Conservation (phyloP, 2,329 filamentous ascomycete genomes). For the Fusarium coicis region DNA sequence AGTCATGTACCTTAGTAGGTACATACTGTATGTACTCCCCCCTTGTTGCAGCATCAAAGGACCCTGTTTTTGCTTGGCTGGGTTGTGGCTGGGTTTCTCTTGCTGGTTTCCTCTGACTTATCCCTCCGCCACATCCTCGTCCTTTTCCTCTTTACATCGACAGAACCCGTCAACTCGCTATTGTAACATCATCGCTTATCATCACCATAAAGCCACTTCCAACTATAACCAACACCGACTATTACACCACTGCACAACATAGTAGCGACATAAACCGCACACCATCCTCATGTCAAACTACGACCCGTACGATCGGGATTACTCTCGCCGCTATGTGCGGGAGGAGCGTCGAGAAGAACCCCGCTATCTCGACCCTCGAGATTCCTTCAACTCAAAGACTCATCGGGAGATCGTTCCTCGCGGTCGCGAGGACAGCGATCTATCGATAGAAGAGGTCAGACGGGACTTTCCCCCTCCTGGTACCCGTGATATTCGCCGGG, state of each 20-base stretch:
- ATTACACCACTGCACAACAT: slow-evolving; percentile 1
- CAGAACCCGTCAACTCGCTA: slow-evolving; percentile 3
- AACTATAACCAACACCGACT: background rate
- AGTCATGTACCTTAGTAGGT: background rate
- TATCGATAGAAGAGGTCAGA: slow-evolving; percentile 82
- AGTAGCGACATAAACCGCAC: slow-evolving; percentile 11
- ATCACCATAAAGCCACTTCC: background rate
- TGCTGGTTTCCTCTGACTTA: slow-evolving; percentile 24
- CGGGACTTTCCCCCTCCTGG: slow-evolving; percentile 84
- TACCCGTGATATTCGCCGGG: slow-evolving; percentile 64
- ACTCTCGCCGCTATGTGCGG: slow-evolving; percentile 63
- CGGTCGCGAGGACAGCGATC: slow-evolving; percentile 76
- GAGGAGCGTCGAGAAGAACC: slow-evolving; percentile 65
- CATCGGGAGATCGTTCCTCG: slow-evolving; percentile 67
- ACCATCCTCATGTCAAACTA: slow-evolving; percentile 56
- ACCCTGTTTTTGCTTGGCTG: slow-evolving; percentile 38
- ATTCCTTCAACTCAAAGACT: slow-evolving; percentile 58
- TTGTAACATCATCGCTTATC: background rate
- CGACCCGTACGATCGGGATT: slow-evolving; percentile 65
- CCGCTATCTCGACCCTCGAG: slow-evolving; percentile 64
- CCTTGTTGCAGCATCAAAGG: slow-evolving; percentile 30
- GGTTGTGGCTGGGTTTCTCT: slow-evolving; percentile 26
- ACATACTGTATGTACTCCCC: background rate
- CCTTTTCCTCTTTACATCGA: slow-evolving; percentile 21
- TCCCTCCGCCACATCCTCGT: slow-evolving; percentile 19